A percentile compares a stretch with the other conserved stretches of the same genome.
Evolutionary conservation across 192 early-diverging fungal genomes (phyloP).

Genomic region (Backusella circina): DNA sequence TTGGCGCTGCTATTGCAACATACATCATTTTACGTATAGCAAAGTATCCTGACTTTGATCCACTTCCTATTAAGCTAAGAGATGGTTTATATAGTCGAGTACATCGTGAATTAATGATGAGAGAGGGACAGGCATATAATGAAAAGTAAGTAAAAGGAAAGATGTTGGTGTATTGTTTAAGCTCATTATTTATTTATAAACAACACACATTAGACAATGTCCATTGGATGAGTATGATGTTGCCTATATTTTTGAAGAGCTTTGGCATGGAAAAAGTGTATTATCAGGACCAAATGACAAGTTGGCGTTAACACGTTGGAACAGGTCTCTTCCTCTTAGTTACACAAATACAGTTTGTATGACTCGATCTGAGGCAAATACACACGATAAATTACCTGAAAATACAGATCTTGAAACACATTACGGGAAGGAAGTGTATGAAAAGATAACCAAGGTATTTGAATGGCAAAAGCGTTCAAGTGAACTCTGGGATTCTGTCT

Average conservation of each 20-base stretch:
- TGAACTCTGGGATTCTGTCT: slow-evolving; percentile 10
- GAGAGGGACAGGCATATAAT: slow-evolving; percentile 38
- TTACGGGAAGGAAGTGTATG: slow-evolving; percentile 45
- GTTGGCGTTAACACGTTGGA: slow-evolving; percentile 76
- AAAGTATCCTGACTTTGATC: slow-evolving; percentile 51
- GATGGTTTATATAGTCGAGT: slow-evolving; percentile 70
- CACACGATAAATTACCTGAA: slow-evolving; percentile 48
- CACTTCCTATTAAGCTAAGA: slow-evolving; percentile 71
- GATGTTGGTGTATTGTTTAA: not conserved
- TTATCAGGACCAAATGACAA: slow-evolving; percentile 74
- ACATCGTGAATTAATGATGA: slow-evolving; percentile 66
- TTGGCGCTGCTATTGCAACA: slow-evolving; percentile 90
- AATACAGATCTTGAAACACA: slow-evolving; percentile 40
- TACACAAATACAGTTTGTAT: slow-evolving; percentile 81
- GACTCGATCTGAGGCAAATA: slow-evolving; percentile 75
- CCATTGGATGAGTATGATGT: slow-evolving; percentile 67
- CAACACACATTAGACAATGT: slow-evolving; percentile 25
- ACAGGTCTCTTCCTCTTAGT: slow-evolving; percentile 56
- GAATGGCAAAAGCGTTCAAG: not conserved
- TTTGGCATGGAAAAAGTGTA: slow-evolving; percentile 79
- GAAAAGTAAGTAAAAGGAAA: slow-evolving; percentile 35
- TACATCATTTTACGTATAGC: slow-evolving; percentile 73
- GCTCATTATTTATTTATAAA: not conserved
- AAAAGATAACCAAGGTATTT: not conserved
- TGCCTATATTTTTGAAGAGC: slow-evolving; percentile 87